phyloP scores from a whole-genome alignment of 129 eudicot species.

The Logfia minima region DNA sequence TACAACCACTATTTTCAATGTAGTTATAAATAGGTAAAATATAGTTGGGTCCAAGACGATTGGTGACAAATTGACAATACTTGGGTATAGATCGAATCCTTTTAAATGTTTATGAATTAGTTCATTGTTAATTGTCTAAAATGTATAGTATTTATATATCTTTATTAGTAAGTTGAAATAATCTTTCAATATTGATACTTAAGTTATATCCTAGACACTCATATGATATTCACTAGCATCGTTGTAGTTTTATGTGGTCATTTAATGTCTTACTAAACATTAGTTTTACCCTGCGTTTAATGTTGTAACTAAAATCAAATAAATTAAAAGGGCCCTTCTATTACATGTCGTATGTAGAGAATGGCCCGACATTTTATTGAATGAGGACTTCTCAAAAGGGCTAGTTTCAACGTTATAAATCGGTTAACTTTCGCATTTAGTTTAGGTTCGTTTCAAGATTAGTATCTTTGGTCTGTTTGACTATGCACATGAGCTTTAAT shows the following conservation, averaged over 20 bases:
- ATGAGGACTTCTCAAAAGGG: not conserved
- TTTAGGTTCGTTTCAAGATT: conserved; percentile 3
- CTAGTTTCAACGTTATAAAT: not conserved
- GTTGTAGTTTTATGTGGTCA: not conserved
- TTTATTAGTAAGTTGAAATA: not conserved
- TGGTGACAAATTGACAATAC: not conserved
- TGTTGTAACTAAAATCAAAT: not conserved
- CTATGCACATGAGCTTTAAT: not conserved
- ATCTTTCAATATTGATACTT: not conserved
- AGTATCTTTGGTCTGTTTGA: conserved; percentile 14
- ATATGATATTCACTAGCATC: not conserved
- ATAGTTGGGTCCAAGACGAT: not conserved
- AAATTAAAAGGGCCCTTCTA: not conserved
- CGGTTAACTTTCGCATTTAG: not conserved
- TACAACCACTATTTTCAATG: not conserved
- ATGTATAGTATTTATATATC: not conserved
- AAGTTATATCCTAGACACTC: too few species aligned
- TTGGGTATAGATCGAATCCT: not conserved
- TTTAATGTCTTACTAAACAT: not conserved
- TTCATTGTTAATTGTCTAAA: not conserved
- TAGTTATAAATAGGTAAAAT: not conserved
- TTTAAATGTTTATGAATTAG: not conserved
- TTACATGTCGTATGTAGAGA: not conserved
- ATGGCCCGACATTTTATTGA: not conserved
- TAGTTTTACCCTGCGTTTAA: not conserved